Evolutionary conservation across 2,329 filamentous ascomycete species (phyloP).

Genomic region (Fusarium neocosmosporiellum): DNA sequence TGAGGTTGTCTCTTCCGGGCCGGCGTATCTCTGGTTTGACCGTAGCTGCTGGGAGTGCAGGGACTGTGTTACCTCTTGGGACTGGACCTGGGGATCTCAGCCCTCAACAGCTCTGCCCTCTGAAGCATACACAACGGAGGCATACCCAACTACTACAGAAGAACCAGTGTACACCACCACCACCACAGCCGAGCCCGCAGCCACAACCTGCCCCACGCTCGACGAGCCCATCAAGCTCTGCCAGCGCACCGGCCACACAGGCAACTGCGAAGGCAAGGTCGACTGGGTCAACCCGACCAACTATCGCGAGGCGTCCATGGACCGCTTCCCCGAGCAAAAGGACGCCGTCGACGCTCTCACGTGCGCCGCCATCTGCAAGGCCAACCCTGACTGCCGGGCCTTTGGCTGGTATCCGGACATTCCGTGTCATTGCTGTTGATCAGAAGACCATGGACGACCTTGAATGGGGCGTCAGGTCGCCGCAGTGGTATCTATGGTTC

Average conservation of each 20-base stretch:
- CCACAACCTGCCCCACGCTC: neutral
- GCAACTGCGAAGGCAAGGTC: neutral
- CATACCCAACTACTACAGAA: neutral
- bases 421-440: neutral
- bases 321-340: neutral
- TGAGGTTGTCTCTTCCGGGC: too few species aligned
- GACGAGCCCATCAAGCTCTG: neutral
- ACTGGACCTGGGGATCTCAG: neutral
- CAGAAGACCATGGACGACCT: neutral
- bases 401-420: neutral
- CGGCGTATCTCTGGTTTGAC: too few species aligned
- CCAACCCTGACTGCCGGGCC: neutral
- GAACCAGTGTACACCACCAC: neutral
- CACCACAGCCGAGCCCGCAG: neutral
- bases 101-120: neutral
- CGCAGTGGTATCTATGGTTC: neutral
- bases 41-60: slow-evolving; percentile 1
- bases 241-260: neutral
- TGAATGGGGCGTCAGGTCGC: neutral
- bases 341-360: neutral
- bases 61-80: slow-evolving; percentile 1
- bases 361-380: neutral
- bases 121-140: neutral
- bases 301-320: neutral
- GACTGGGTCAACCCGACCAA: neutral